Conservation (phyloP, 1,139 yeast species). For the Scheffersomyces insectosa region DNA sequence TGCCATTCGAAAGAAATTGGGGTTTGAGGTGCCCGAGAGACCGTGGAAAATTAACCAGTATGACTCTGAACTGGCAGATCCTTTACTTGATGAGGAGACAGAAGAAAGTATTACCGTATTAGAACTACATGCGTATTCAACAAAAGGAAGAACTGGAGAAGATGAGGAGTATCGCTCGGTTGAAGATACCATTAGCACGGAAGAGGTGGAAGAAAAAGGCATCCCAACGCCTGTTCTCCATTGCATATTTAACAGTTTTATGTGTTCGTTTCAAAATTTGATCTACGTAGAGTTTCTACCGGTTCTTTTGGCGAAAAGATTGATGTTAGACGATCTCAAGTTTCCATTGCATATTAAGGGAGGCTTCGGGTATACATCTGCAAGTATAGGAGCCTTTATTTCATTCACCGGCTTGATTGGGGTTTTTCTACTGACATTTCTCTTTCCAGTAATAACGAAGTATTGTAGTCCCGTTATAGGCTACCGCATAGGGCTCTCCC, state of each 20-base stretch:
- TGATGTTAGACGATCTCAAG: slow-evolving; percentile 10
- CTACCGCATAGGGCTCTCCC: slow-evolving; percentile 19
- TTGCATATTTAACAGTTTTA: slow-evolving; percentile 10
- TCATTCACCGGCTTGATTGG: slow-evolving; percentile 29
- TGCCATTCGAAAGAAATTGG: slow-evolving; percentile 32
- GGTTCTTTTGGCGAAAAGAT: slow-evolving; percentile 21
- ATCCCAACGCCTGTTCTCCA: background rate
- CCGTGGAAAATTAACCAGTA: slow-evolving; percentile 28
- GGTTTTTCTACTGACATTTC: slow-evolving; percentile 20
- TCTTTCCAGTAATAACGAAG: slow-evolving; percentile 26
- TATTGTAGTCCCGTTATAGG: slow-evolving; percentile 22
- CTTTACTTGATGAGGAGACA: background rate
- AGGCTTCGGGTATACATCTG: slow-evolving; percentile 22
- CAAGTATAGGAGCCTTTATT: slow-evolving; percentile 23
- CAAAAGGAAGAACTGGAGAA: background rate
- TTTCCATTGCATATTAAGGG: slow-evolving; percentile 23
- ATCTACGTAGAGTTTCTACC: slow-evolving; percentile 24
- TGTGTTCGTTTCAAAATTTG: slow-evolving; percentile 18
- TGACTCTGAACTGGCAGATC: background rate
- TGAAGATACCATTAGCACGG: background rate
- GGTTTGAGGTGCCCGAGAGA: slow-evolving; percentile 30
- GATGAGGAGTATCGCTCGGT: background rate
- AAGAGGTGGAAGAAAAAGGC: background rate
- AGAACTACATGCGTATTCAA: background rate
- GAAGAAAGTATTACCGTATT: background rate